A percentile compares a stretch with the other conserved stretches of the same genome.
Evolutionary conservation across 495 filamentous ascomycete genomes (phyloP).

Genomic region (Friedmanniomyces simplex): DNA sequence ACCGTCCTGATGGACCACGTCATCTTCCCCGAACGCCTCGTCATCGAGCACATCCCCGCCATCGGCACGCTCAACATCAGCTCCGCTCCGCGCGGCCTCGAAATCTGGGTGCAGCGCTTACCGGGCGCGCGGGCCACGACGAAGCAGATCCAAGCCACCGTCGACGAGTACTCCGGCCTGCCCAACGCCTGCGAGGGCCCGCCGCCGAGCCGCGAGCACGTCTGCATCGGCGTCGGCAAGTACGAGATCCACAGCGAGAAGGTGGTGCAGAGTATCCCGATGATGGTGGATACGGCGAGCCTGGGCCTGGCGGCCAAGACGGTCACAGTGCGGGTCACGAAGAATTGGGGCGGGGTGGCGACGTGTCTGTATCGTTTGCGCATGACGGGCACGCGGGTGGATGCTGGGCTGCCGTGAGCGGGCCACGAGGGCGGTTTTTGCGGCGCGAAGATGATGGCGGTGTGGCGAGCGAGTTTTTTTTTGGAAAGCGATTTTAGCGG

Average conservation of each 20-base stretch:
- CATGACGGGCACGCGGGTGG: not conserved
- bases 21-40: slow-evolving; percentile 46
- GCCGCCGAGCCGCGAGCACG: slow-evolving; percentile 26
- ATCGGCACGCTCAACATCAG: slow-evolving; percentile 42
- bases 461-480: too few relatives aligned
- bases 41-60: slow-evolving; percentile 53
- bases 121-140: not conserved
- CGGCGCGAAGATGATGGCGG: not conserved
- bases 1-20: slow-evolving; percentile 36
- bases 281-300: slow-evolving; percentile 34
- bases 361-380: not conserved
- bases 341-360: not conserved
- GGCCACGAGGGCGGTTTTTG: not conserved
- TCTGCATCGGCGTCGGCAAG: slow-evolving; percentile 43
- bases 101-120: slow-evolving; percentile 45
- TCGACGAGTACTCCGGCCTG: slow-evolving; percentile 13
- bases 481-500: too few relatives aligned
- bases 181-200: slow-evolving; percentile 2
- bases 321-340: slow-evolving; percentile 34
- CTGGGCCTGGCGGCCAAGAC: slow-evolving; percentile 31
- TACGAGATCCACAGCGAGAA: slow-evolving; percentile 40
- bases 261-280: slow-evolving; percentile 40
- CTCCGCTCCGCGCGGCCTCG: slow-evolving; percentile 48
- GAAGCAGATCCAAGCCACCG: not conserved
- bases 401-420: not conserved